A percentile compares a stretch with the other conserved stretches of the same genome.
Conservation (phyloP, 192 early-diverging fungal species). For the Gigaspora rosea region DNA sequence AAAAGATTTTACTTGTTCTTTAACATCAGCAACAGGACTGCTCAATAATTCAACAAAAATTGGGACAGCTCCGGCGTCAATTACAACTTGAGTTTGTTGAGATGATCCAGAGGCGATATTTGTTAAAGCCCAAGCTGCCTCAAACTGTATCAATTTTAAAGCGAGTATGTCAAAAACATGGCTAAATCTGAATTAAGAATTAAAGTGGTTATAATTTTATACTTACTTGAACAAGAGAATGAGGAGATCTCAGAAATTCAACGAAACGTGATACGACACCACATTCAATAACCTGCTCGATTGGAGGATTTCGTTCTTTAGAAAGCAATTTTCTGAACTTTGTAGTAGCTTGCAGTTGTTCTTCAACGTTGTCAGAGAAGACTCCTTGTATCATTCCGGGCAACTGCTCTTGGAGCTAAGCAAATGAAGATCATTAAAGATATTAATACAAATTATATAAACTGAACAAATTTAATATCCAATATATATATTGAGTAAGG, state of each 20-base stretch:
- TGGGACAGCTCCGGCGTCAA: conserved; percentile 90
- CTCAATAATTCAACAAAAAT: conserved; percentile 87
- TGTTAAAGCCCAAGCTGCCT: conserved; percentile 98
- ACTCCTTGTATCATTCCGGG: conserved; percentile 79
- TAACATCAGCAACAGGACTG: conserved; percentile 83
- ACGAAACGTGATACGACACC: conserved; percentile 95
- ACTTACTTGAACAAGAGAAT: conserved; percentile 81
- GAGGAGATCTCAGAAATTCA: conserved; percentile 83
- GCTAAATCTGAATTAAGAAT: not conserved
- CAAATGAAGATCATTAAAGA: not conserved
- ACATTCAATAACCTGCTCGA: conserved; percentile 92
- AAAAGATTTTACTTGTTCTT: conserved; percentile 75
- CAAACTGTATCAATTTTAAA: conserved; percentile 67
- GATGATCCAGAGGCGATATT: conserved; percentile 98
- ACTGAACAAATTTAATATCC: not conserved
- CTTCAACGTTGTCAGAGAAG: conserved; percentile 75
- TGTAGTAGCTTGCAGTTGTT: conserved; percentile 78
- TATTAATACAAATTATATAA: not conserved
- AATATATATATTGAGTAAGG: not conserved
- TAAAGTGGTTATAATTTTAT: not conserved
- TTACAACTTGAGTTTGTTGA: conserved; percentile 90
- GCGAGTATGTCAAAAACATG: not conserved
- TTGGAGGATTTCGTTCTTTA: conserved; percentile 93
- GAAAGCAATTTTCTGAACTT: conserved; percentile 95
- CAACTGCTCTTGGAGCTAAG: conserved; percentile 74